Evolutionary conservation across 2,329 filamentous ascomycete genomes (phyloP).

Genomic region (Xylariaceae sp.): DNA sequence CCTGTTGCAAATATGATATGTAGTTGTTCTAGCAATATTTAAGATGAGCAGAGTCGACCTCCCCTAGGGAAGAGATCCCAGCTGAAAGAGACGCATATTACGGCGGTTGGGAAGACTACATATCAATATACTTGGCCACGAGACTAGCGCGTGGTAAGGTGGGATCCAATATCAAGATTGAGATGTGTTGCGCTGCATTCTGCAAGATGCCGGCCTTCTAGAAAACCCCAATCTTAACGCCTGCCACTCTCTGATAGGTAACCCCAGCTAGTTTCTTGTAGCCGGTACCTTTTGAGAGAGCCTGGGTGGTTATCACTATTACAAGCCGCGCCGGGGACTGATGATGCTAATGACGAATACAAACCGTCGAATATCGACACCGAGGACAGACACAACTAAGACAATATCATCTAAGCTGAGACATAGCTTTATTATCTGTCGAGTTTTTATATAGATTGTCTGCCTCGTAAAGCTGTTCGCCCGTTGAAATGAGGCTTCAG

Average conservation of each 20-base stretch:
- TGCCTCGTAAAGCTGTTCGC: slow-evolving; percentile 8
- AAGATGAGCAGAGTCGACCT: slow-evolving; percentile 19
- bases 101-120: background rate
- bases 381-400: background rate
- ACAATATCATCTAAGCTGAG: slow-evolving; percentile 1
- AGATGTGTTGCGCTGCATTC: slow-evolving; percentile 20
- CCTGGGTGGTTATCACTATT: background rate
- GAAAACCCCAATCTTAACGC: slow-evolving; percentile 12
- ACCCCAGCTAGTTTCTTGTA: background rate
- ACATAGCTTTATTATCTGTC: background rate
- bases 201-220: slow-evolving; percentile 16
- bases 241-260: background rate
- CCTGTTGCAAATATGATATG: too few species aligned
- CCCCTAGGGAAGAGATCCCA: slow-evolving; percentile 6
- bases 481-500: background rate
- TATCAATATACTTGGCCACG: slow-evolving; percentile 1
- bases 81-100: background rate
- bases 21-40: too few species aligned
- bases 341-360: background rate
- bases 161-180: background rate
- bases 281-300: background rate
- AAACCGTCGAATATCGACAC: background rate
- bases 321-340: background rate
- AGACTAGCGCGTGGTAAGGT: slow-evolving; percentile 1
- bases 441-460: background rate